Base-by-base conservation (phyloP, 164 flowering plant species). In the Houttuynia cordata region DNA sequence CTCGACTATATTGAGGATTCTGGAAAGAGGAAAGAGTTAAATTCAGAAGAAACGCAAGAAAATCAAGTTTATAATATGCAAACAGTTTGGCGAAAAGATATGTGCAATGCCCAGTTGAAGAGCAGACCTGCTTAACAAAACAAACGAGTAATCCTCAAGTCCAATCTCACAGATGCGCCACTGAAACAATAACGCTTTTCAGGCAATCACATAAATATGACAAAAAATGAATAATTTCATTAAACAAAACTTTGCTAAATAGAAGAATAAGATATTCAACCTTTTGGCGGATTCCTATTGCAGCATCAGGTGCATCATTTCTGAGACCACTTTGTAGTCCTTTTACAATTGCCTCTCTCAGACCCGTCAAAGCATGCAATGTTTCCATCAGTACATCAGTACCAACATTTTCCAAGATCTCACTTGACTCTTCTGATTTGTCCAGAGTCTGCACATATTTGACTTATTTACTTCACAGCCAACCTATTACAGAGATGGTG, bases 101-200 rank as follows among this genome's bases (percentile, higher is more conserved):
- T 37, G 8, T 1, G 39, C 41, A 17, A 17, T 25, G 15, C 37
- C 6, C 37, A 30, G 37, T 6, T 30, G 2, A 30, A 30, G 37
- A 56, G 14, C 50, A 9, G 71, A 92, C 98, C 98, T 89, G 90
- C 98, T 92, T 60, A 92, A 59, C 55, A 92, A 88, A 75, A 92
- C 88, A 66, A 92, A 92, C 10, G 85, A 81, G 66, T 87, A 92
- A 68, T 89, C 96, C 75, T 92, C 98, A 30, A 92, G 91, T 63
- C 96, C 96, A 78, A 89, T 89, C 81, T 92, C 98, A 74, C 89
- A 83, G 41, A 92, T 93, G 59, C 98, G 95, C 98, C 98, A 92
- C 96, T 92, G 84, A 60, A 71, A 14, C 60, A 39, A 24, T 65
- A 57, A n/a, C 50, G 50, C 12, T 10, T 34, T 52, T 59, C 14